Percentiles rank a stretch among this genome's conserved stretches.
These are phyloP conservation scores for Cyberlindnera americana DNA, from an alignment of 805 yeast genomes.

Conservation along the genomic window DNA sequence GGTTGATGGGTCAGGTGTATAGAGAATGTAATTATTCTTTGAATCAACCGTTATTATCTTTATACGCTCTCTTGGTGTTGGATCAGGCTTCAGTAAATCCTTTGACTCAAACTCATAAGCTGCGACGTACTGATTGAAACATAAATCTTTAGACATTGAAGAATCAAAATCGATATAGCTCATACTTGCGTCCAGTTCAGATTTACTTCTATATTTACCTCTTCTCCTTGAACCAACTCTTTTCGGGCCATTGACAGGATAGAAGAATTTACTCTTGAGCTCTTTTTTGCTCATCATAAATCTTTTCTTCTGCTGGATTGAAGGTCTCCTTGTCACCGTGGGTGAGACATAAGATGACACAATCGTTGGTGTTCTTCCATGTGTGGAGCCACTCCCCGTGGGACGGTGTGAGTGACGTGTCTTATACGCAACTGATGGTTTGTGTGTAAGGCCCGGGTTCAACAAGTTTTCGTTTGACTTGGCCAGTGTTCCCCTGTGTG, in stretches of 20 bases:
- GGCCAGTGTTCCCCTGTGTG: constrained; percentile 8
- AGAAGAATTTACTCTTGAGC: constrained; percentile 18
- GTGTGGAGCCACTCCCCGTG: constrained; percentile 2
- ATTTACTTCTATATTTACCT: constrained; percentile 26
- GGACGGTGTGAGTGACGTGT: constrained; percentile 1
- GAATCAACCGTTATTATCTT: constrained; percentile 26
- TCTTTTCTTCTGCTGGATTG: constrained; percentile 18
- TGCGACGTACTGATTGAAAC: constrained; percentile 17
- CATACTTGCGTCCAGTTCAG: constrained; percentile 24
- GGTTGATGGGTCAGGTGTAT: constrained; percentile 23
- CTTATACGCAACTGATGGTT: constrained; percentile 5
- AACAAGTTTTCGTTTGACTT: constrained; percentile 9
- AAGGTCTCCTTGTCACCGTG: constrained; percentile 13
- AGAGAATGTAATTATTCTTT: constrained; percentile 25
- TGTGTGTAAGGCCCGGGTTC: not conserved
- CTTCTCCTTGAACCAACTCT: constrained; percentile 19
- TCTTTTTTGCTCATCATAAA: constrained; percentile 24
- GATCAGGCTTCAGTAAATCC: constrained; percentile 17
- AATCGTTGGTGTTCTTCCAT: constrained; percentile 23
- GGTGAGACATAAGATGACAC: constrained; percentile 18
- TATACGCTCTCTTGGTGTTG: constrained; percentile 9
- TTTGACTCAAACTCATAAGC: constrained; percentile 9
- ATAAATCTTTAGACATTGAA: constrained; percentile 23
- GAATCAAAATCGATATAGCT: constrained; percentile 23
- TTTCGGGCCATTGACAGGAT: constrained; percentile 26